These are phyloP conservation scores for Rhipidocladum racemiflorum DNA, from an alignment of 176 grass and related monocot genomes.

Conservation along the genomic window DNA sequence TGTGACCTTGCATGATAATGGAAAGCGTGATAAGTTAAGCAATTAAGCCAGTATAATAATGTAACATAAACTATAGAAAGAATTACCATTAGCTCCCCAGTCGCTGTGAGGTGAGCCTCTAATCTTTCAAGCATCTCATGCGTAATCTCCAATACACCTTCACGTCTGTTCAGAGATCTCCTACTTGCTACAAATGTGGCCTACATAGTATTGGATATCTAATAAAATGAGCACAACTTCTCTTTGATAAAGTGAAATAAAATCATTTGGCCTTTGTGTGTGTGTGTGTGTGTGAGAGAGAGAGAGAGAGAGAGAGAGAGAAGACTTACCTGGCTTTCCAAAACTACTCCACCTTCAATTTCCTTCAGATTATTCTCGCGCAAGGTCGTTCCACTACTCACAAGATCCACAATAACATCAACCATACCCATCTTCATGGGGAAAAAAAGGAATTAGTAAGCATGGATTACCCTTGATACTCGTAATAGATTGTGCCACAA, in stretches of 20 bases:
- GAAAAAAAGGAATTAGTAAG: constrained; percentile 17
- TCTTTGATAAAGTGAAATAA: neutral
- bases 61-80: constrained; percentile 11
- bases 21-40: constrained; percentile 15
- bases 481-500: neutral
- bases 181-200: constrained; percentile 87
- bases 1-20: constrained; percentile 60
- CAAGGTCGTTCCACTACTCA: constrained; percentile 93
- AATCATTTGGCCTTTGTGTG: neutral
- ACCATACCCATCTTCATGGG: constrained; percentile 85
- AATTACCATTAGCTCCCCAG: constrained; percentile 64
- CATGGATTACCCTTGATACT: neutral
- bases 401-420: constrained; percentile 95
- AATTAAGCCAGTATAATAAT: constrained; percentile 12
- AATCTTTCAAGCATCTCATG: constrained; percentile 97
- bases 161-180: constrained; percentile 61
- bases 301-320: too few relatives aligned
- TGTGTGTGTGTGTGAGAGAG: too few relatives aligned
- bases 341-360: constrained; percentile 78
- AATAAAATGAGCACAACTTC: neutral
- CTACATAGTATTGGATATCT: constrained; percentile 37
- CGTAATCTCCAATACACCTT: constrained; percentile 78
- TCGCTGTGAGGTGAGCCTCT: constrained; percentile 86
- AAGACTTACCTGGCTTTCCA: constrained; percentile 85
- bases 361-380: constrained; percentile 98